Base-by-base conservation (phyloP, 331 rosid species). In the Stylosanthes scabra region DNA sequence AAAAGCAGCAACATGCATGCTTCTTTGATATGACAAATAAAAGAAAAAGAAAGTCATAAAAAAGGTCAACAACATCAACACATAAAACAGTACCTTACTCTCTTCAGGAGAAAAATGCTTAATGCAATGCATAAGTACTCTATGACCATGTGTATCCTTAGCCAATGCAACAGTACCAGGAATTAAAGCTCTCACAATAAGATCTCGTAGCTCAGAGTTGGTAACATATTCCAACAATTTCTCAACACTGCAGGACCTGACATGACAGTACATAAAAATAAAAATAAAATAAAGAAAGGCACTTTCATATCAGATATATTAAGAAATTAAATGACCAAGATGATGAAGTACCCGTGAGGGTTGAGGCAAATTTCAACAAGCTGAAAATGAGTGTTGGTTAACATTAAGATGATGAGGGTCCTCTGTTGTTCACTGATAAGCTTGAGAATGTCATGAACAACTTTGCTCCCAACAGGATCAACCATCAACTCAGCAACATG, bases 101-200 rank as follows among this genome's bases (percentile, higher is more conserved):
- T 83, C 82, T 27, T 83, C 77, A 0, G 2, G 68, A 6, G 89
- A 25, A 47, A 88, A 88, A 66, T 78, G 59, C 56, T 68, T 79
- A 14, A 91, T 39, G 78, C 94, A 88, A 56, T 78, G 61, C 65
- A 80, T 76, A 50, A 87, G 65, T 55, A 87, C 90, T 52, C 87
- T 86, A 40, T 87, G 86, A 66, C 90, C 92, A 75, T 78, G 85
- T 1, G 20, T 25, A 67, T 84, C 86, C 56, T 61, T 88, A 11
- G 82, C 72, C 74, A 91, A 79, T 28, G 52, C 66, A 62, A 50
- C 78, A 56, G 70, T 84, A 76, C 80, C 79, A 4, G 86, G 77
- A 34, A 27, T 40, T 10, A 91, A 55, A 62, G 87, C 86, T 5
- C 63, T n/a, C 78, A 84, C 70, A 39, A 87, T 29, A 2, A 69